Base-by-base conservation (phyloP, 179 eudicot genomes). In the Monotropa hypopitys region DNA sequence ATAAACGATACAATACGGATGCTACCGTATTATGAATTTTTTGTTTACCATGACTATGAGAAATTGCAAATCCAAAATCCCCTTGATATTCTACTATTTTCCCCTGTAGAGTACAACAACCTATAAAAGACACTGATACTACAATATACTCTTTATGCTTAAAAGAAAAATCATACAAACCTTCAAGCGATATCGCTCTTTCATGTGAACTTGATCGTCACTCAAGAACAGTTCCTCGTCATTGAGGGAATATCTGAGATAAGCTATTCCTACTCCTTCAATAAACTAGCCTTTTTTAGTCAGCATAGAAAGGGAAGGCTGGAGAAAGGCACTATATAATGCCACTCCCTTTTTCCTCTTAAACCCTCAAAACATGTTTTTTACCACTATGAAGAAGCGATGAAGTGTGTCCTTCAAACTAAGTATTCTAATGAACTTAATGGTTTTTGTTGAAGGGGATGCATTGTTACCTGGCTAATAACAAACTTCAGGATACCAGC, bases 401-500 rank as follows among this genome's bases (percentile, higher is more conserved):
- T n/a, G 26, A 59, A 66, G 10, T 66, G 35, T 4, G 68, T 8
- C 42, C 53, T 42, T 74, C 69, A n/a, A 68, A 61, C 66, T 21
- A 74, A 76, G 33, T 28, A 30, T 63, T 42, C 28, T 32, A 4
- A 43, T n/a, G 4, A 47, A 18, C 1, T 11, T 40, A 40, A 16
- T n/a, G 28, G n/a, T 53, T 20, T 53, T 4, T 35, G 2, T 42
- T 20, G 74, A 66, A 65, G 73, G n/a, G 11, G 59, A 28, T 15
- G 30, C 46, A 1, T 12, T 3, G 2, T 15, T 32, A 90, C 99
- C 97, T 95, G 99, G 82, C 98, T 95, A 28, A 95, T 91, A 79
- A 95, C 88, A 79, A 91, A 93, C 88, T 93, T 93, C 76, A 95
- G 86, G 74, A 95, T 81, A 75, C 88, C 87, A 78, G 98, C 99